phyloP scores from a whole-genome alignment of 164 flowering plant species.

The Vitis amurensis region DNA sequence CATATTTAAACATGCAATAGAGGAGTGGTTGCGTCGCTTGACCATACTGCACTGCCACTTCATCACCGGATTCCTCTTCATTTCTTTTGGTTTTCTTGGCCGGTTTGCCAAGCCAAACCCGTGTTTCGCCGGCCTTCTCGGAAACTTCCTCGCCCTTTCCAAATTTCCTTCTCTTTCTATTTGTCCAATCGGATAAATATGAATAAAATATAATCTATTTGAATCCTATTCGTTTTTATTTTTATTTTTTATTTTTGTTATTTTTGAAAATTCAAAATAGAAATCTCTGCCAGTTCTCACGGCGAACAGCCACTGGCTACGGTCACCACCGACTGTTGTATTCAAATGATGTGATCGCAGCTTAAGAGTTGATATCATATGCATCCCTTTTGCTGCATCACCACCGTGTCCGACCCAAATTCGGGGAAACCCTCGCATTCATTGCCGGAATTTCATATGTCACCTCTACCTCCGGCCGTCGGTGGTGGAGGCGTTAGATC shows the following conservation, averaged over 20 bases:
- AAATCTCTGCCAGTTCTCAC: not conserved
- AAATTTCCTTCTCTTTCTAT: not conserved
- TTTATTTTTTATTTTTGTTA: too few species aligned
- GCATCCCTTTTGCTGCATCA: slow-evolving; percentile 45
- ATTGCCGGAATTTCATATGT: slow-evolving; percentile 3
- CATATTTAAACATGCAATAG: slow-evolving; percentile 4
- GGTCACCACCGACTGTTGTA: not conserved
- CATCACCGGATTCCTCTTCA: not conserved
- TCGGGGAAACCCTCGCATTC: slow-evolving; percentile 13
- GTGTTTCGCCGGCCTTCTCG: not conserved
- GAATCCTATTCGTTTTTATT: too few species aligned
- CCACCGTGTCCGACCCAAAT: slow-evolving; percentile 34
- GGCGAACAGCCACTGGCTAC: not conserved
- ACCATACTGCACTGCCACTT: not conserved
- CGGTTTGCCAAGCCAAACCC: not conserved
- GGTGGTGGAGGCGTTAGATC: slow-evolving; percentile 18
- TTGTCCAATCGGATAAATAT: too few species aligned
- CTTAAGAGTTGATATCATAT: slow-evolving; percentile 10
- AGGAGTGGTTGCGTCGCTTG: not conserved
- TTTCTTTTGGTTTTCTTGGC: too few species aligned
- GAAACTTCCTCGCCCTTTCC: not conserved
- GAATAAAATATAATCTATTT: too few species aligned
- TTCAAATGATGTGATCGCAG: not conserved
- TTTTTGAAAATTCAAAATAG: too few species aligned
- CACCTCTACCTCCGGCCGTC: slow-evolving; percentile 8